Base-by-base conservation (phyloP, 2,329 filamentous ascomycete genomes). In the Pseudodiploospora longispora region DNA sequence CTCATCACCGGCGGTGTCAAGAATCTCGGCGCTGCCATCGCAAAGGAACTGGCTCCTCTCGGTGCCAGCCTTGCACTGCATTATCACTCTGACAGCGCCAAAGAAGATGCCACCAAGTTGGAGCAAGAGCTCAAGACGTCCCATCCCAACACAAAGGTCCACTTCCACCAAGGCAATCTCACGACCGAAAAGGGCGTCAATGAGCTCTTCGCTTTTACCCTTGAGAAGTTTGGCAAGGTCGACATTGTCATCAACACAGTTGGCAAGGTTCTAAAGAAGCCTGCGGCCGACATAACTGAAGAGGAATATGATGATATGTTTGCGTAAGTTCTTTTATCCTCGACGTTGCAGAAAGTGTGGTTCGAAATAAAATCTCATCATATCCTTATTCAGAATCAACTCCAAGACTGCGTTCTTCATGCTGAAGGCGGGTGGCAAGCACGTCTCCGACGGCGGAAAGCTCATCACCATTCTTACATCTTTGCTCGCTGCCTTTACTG, bases 1-100 rank as follows among this genome's bases (percentile, higher is more conserved):
- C 65, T 80, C 56, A 65, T 80, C 59, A 79, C 76, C 27, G 75
- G 70, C 47, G 69, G 68, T 44, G 74, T 72, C 44, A 78, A 77
- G 52, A 79, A 78, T 47, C 81, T 82, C 49, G 80, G 79, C 29
- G 67, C 70, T 43, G 75, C 76, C 45, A 76, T 76, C 43, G 76
- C 76, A 49, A 70, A 76, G 44, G 70, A 74, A 47, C 72, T 81
- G 35, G 75, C 74, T 54, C 64, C 67, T 47, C 70, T 72, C 42
- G 78, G 78, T 30, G 74, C 74, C 53, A 72, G 64, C 51, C 72
- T 83, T 33, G 66, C 81, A 36, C 66, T 82, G 50, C 82, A 81
- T 61, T 82, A 82, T 62, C 56, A 59, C 50, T 69, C 68, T 7
- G 41, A 60, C 37, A 56, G 54, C 46, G 63, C 63, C 52, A 65